Conservation (phyloP, 2,329 filamentous ascomycete species). For the Hirsutella minnesotensis region DNA sequence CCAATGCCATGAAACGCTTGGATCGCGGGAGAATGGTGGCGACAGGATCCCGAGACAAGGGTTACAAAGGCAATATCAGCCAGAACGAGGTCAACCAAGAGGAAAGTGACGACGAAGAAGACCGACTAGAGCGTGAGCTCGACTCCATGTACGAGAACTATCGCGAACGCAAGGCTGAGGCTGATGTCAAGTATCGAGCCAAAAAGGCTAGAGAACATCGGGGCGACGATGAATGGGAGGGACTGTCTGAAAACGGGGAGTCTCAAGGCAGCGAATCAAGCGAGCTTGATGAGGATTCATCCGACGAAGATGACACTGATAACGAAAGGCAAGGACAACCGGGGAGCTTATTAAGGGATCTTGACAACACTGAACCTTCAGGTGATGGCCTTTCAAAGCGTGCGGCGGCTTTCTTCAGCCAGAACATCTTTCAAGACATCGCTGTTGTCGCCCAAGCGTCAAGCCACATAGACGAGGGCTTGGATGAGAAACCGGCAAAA, state of each 20-base stretch:
- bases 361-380: constrained; percentile 30
- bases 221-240: constrained; percentile 84
- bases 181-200: constrained; percentile 78
- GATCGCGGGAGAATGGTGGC: constrained; percentile 66
- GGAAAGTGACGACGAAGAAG: constrained; percentile 67
- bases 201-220: constrained; percentile 78
- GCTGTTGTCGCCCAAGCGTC: constrained; percentile 49
- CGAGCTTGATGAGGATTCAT: constrained; percentile 45
- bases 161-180: constrained; percentile 63
- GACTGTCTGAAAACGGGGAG: constrained; percentile 60
- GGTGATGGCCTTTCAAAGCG: constrained; percentile 58
- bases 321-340: constrained; percentile 1
- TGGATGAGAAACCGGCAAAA: not conserved
- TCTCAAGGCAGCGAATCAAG: constrained; percentile 35
- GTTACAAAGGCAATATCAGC: constrained; percentile 45
- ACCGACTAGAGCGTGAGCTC: constrained; percentile 72
- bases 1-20: constrained; percentile 50
- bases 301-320: constrained; percentile 20
- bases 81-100: constrained; percentile 41
- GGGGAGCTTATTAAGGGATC: constrained; percentile 21
- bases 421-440: constrained; percentile 86
- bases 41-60: constrained; percentile 42
- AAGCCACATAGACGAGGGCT: constrained; percentile 23
- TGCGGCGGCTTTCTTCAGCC: constrained; percentile 82
- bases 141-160: constrained; percentile 83